Base-by-base conservation (phyloP, 2,329 filamentous ascomycete genomes). In the Beauveria scarabaeidicola region DNA sequence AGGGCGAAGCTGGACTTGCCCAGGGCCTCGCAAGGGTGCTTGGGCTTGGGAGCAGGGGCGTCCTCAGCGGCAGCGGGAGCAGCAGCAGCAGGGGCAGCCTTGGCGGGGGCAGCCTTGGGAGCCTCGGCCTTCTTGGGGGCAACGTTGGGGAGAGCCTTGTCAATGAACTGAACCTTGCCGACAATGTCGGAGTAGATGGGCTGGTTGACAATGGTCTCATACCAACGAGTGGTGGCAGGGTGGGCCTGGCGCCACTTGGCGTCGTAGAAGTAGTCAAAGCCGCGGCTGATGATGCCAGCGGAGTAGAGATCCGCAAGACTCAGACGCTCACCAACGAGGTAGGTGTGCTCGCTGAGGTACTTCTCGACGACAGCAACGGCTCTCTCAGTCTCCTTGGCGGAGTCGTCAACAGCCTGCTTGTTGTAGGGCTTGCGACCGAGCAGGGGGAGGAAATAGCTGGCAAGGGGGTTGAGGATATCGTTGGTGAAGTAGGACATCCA, bases 401-500 rank as follows among this genome's bases (percentile, higher is more conserved):
- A 77, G 29, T 96, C 91, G 59, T 97, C 93, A 63, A 94, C 88
- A 71, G 78, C 81, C 89, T 96, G 97, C 90, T 97, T 99, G 88
- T 97, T 97, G 86, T 97, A 99, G 67, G 86, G 80, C 69, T 85
- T 84, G 70, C 81, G 79, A 73, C 94, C 94, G 68, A 91, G 75
- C 67, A 97, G 86, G 68, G 94, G 94, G 67, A 83, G 83, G 86
- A 89, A 94, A 90, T 91, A 97, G 74, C 76, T 81, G 77, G 81
- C 87, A 67, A 97, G 78, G 66, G 78, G 75, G 65, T 84, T 75
- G 67, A 96, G 82, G 70, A 97, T 75, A 82, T 99, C 93, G 62
- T 78, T 75, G 86, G 97, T 99, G 85, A 88, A 89, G 80, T 87
- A 97, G 66, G 93, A 97, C 88, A 97, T 87, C 94, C 94, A 99